Base-by-base conservation (phyloP, 441 rosid species). In the Syzygium syzygioides region DNA sequence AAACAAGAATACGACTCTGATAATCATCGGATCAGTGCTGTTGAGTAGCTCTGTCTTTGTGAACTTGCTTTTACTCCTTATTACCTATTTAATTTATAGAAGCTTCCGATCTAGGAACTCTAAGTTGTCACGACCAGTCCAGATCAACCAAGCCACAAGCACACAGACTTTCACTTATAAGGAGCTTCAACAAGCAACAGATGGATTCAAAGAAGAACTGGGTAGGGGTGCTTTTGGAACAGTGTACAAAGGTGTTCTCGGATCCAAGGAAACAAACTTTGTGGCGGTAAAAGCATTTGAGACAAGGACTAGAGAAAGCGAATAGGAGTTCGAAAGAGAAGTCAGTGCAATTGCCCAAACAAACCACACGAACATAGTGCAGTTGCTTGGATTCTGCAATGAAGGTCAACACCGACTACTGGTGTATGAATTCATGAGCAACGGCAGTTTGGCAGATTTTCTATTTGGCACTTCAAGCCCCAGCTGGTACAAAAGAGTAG, bases 301-400 rank as follows among this genome's bases (percentile, higher is more conserved):
- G 6, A 54, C 19, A 15, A 14, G 18, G 55, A 54, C 19, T 5
- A 19, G 55, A 54, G 55, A 54, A 54, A 54, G 55, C 18, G 19
- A 54, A 14, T 15, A 54, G 18, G 55, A 54, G 55, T 91, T 93
- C 90, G 71, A 85, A 88, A 91, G 91, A 56, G 92, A 91, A 91
- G 92, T 91, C 34, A 89, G 85, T 64, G 91, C 90, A 12, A 91
- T 91, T 60, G 91, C 91, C 7, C 91, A 80, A 19, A 93, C 94
- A 26, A 90, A 91, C 87, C 93, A 93, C 85, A 91, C 79, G 79
- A 91, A 93, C 88, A 91, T 93, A 23, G 92, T 91, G 4, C 89
- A 89, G 30, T 88, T 91, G 55, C 18, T 93, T 53, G 94, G 93
- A 14, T 91, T 89, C 66, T 91, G 92, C 59, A 89, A 88, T 4